phyloP scores from a whole-genome alignment of 1,284 basidiomycete genomes.

The Pseudozyma thailandica region DNA sequence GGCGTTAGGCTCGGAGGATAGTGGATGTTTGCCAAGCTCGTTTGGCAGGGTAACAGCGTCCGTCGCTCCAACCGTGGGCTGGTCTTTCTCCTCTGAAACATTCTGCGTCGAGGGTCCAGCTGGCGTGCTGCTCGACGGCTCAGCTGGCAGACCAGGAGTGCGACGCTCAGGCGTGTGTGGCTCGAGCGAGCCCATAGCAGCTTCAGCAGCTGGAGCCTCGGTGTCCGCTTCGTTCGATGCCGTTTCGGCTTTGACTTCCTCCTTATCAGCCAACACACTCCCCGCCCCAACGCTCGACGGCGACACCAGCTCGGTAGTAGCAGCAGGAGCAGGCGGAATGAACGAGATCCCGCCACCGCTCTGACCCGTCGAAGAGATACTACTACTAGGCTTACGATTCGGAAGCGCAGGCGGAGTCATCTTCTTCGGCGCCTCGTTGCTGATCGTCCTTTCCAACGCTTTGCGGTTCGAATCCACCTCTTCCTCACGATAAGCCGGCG shows the following conservation, averaged over 20 bases:
- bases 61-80: no score
- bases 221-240: background rate
- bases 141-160: background rate
- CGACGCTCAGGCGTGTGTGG: constrained; percentile 18
- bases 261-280: constrained; percentile 1
- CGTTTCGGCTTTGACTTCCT: constrained; percentile 1
- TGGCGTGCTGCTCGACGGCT: background rate
- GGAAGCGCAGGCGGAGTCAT: constrained; percentile 18
- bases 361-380: constrained; percentile 33
- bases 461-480: constrained; percentile 26
- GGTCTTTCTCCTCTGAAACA: no score
- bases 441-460: constrained; percentile 18
- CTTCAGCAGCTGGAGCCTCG: background rate
- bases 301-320: constrained; percentile 34
- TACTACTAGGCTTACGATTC: constrained; percentile 32
- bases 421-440: constrained; percentile 8
- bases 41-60: no score
- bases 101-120: background rate
- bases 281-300: constrained; percentile 10
- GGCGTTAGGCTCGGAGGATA: no score
- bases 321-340: constrained; percentile 41
- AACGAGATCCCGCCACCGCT: constrained; percentile 36
- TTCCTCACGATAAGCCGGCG: constrained; percentile 34
- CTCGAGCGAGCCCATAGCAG: background rate
- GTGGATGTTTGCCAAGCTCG: no score